A percentile compares a stretch with the other conserved stretches of the same genome.
These are phyloP conservation scores for Malus orientalis DNA, from an alignment of 306 rosid species.

Conservation along the genomic window DNA sequence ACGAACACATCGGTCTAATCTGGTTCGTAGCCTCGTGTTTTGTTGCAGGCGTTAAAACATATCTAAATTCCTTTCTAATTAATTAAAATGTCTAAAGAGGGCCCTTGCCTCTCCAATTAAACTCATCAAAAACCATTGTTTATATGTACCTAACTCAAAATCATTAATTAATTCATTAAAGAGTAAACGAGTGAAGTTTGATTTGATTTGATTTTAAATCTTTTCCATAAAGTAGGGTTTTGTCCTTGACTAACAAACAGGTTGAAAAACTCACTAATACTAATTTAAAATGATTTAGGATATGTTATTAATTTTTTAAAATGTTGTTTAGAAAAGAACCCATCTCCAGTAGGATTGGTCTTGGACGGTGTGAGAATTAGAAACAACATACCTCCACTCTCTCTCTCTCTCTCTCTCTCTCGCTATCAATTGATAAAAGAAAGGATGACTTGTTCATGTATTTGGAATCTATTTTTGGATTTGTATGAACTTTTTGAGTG, in stretches of 20 bases:
- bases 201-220: background rate
- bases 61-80: background rate
- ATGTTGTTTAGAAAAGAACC: background rate
- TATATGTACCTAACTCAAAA: background rate
- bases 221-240: background rate
- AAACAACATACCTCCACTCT: too few relatives aligned
- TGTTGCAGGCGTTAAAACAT: background rate
- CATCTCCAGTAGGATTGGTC: background rate
- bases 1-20: background rate
- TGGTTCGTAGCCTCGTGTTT: background rate
- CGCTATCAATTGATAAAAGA: background rate
- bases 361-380: too few relatives aligned
- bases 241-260: slow-evolving; percentile 4
- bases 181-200: background rate
- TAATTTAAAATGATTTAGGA: background rate
- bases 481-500: background rate
- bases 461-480: background rate
- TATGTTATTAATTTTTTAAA: background rate
- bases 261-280: background rate
- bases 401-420: background rate
- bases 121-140: background rate
- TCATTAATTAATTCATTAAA: background rate
- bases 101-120: background rate
- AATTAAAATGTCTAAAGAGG: background rate
- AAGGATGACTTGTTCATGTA: background rate